phyloP scores from a whole-genome alignment of 1,139 yeast species.

The Lizanozyma gosingica region DNA sequence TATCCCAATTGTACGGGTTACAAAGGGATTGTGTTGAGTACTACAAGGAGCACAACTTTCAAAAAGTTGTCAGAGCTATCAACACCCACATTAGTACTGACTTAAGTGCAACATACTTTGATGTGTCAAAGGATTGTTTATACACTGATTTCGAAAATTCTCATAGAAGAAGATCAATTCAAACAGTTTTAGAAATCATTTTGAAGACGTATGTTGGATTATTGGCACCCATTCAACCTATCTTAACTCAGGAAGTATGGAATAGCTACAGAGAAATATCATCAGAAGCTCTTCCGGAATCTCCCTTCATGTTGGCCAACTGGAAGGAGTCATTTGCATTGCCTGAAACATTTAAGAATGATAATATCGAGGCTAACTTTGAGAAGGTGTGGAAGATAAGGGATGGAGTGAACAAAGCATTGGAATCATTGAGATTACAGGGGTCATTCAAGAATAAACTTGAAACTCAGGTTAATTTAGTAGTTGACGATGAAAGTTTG shows the following conservation, averaged over 20 bases:
- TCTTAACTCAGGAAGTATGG: constrained; percentile 87
- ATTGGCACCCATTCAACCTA: constrained; percentile 75
- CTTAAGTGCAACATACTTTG: constrained; percentile 79
- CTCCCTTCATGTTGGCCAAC: constrained; percentile 48
- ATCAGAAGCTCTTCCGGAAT: constrained; percentile 6
- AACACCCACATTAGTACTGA: constrained; percentile 63
- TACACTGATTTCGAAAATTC: constrained; percentile 57
- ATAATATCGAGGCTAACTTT: constrained; percentile 18
- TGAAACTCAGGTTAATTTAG: constrained; percentile 45
- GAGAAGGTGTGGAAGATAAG: constrained; percentile 36
- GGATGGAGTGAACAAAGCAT: constrained; percentile 35
- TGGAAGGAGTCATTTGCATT: constrained; percentile 21
- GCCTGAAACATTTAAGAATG: constrained; percentile 17
- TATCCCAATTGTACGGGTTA: constrained; percentile 47
- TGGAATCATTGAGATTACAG: constrained; percentile 23
- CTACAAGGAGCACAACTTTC: constrained; percentile 55
- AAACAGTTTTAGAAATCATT: constrained; percentile 59
- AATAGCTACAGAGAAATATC: constrained; percentile 18
- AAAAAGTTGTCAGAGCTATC: constrained; percentile 49
- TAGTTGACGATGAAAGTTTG: constrained; percentile 11
- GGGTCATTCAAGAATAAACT: constrained; percentile 51
- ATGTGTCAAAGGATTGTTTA: constrained; percentile 73
- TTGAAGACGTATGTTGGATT: constrained; percentile 55
- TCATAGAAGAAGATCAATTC: constrained; percentile 52
- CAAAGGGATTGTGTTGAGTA: constrained; percentile 31